Conservation (phyloP, 148 eudicot genomes). For the Dysphania ambrosioides region DNA sequence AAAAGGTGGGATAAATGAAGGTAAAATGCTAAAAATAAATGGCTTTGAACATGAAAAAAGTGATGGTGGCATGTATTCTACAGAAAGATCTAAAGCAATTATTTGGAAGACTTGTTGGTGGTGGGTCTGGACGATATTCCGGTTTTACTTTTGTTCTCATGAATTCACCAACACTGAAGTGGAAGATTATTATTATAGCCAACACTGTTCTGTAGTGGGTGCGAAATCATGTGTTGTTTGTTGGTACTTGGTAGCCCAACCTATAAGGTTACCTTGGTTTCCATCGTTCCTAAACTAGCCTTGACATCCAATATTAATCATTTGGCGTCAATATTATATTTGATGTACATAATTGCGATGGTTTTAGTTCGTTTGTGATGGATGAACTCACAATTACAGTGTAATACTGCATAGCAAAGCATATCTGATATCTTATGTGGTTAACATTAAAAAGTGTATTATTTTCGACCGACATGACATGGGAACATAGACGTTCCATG, state of each 20-base stretch:
- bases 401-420: not conserved
- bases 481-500: not conserved
- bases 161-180: conserved; percentile 1
- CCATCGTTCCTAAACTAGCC: too few relatives aligned
- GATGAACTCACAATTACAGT: too few relatives aligned
- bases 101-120: conserved; percentile 7
- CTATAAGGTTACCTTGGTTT: not conserved
- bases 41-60: conserved; percentile 19
- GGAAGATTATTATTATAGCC: not conserved
- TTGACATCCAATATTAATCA: too few relatives aligned
- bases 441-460: not conserved
- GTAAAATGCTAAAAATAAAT: conserved; percentile 1
- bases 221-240: conserved; percentile 32
- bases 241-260: conserved; percentile 32
- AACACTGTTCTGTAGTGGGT: conserved; percentile 17
- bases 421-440: not conserved
- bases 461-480: not conserved
- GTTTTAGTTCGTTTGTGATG: too few relatives aligned
- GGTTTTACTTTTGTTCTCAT: not conserved
- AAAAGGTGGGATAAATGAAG: not conserved
- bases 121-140: not conserved
- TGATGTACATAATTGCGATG: too few relatives aligned
- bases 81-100: not conserved
- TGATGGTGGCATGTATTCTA: conserved; percentile 1
- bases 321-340: too few relatives aligned